Percentiles rank a stretch among this genome's conserved stretches.
Conservation (phyloP, 2,329 filamentous ascomycete species). For the Fusarium robinianum region DNA sequence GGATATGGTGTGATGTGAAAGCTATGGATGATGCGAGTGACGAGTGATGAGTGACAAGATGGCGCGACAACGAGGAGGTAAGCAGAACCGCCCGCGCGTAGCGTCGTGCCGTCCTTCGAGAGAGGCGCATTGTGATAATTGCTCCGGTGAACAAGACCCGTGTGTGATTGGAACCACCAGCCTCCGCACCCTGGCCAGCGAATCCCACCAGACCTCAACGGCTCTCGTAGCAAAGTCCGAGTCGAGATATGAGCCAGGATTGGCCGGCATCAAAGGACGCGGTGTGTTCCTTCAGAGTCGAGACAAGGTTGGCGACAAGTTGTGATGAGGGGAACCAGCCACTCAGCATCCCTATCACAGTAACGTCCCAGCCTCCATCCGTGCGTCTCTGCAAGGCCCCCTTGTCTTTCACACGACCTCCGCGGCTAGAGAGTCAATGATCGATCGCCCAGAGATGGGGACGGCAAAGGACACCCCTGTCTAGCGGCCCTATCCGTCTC, state of each 20-base stretch:
- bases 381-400: slow-evolving; percentile 16
- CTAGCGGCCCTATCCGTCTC: slow-evolving; percentile 1
- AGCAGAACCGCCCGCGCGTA: slow-evolving; percentile 1
- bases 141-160: no score
- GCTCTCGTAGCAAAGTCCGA: no score
- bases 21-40: slow-evolving; percentile 28
- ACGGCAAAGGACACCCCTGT: slow-evolving; percentile 1
- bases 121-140: no score
- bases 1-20: slow-evolving; percentile 8
- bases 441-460: slow-evolving; percentile 3
- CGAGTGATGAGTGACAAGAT: no score
- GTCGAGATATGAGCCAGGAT: slow-evolving; percentile 4
- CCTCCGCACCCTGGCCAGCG: slow-evolving; percentile 6
- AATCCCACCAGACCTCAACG: no score
- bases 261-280: slow-evolving; percentile 6
- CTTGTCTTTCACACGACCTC: slow-evolving; percentile 19
- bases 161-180: no score
- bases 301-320: slow-evolving; percentile 2
- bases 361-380: slow-evolving; percentile 7
- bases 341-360: slow-evolving; percentile 17
- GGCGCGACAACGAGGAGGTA: no score
- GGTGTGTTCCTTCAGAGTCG: slow-evolving; percentile 9
- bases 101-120: no score
- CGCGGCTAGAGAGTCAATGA: slow-evolving; percentile 27
- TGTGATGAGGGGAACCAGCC: slow-evolving; percentile 18